These are phyloP conservation scores for Agapanthus africanus DNA, from an alignment of 106 monocot species.

Conservation along the genomic window DNA sequence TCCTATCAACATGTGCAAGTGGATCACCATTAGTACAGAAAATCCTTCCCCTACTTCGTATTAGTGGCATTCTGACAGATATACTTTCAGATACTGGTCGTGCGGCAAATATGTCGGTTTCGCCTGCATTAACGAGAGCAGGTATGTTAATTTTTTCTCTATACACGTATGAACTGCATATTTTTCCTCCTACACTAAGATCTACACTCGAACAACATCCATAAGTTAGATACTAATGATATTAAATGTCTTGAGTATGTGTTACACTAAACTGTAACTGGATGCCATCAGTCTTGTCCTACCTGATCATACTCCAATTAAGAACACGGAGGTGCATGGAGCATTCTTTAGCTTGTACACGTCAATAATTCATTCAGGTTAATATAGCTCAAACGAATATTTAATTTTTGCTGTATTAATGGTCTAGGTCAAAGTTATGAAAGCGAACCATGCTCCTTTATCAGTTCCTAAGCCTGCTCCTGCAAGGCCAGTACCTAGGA, in stretches of 20 bases:
- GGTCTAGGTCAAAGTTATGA: slow-evolving; percentile 30
- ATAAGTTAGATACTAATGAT: too few species aligned
- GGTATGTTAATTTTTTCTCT: slow-evolving; percentile 26
- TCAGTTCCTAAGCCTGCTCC: slow-evolving; percentile 5
- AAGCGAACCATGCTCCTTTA: not conserved
- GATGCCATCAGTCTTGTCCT: too few species aligned
- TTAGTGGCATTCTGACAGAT: slow-evolving; percentile 87
- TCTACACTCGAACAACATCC: too few species aligned
- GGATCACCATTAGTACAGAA: slow-evolving; percentile 84
- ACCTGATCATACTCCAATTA: too few species aligned
- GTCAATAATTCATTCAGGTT: not conserved
- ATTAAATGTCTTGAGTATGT: too few species aligned
- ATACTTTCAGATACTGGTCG: slow-evolving; percentile 83
- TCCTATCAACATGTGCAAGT: slow-evolving; percentile 92
- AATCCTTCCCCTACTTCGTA: slow-evolving; percentile 83
- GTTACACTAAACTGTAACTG: too few species aligned
- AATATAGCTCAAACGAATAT: too few species aligned
- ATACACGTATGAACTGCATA: too few species aligned
- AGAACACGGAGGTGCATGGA: too few species aligned
- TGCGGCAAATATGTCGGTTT: slow-evolving; percentile 62
- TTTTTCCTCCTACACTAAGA: too few species aligned
- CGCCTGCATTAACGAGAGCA: slow-evolving; percentile 91
- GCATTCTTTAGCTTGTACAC: not conserved
- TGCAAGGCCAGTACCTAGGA: slow-evolving; percentile 20
- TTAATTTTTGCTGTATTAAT: not conserved